Conservation (phyloP, 441 rosid species). For the Jatropha multifida region DNA sequence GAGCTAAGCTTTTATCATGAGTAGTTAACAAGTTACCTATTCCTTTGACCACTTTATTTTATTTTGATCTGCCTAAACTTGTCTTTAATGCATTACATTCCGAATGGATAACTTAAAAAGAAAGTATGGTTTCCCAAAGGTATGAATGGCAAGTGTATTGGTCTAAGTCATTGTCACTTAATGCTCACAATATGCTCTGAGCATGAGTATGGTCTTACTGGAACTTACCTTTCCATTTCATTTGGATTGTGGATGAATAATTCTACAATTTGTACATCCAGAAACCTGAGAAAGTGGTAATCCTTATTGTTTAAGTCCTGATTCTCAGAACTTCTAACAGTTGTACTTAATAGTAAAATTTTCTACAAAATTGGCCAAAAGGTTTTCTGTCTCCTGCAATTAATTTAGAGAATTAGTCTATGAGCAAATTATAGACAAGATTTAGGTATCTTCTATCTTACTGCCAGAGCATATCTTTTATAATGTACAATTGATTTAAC, state of each 20-base stretch:
- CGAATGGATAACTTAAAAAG: neutral
- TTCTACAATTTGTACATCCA: neutral
- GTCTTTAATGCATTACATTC: neutral
- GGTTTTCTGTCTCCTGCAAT: no score
- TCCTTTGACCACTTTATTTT: neutral
- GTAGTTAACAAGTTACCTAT: neutral
- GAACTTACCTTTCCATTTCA: no score
- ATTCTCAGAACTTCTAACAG: no score
- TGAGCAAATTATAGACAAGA: no score
- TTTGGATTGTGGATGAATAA: neutral
- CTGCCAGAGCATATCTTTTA: no score
- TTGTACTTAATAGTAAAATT: no score
- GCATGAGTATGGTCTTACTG: neutral
- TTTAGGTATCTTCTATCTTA: no score
- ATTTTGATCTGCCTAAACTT: neutral
- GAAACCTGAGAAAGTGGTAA: neutral
- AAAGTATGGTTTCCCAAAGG: neutral
- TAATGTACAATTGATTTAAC: no score
- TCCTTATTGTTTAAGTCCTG: no score
- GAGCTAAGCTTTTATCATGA: slow-evolving; percentile 4
- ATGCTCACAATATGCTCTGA: neutral
- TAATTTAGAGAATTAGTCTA: no score
- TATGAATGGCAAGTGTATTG: neutral
- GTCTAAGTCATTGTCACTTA: neutral
- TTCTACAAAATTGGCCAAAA: no score